A percentile compares a stretch with the other conserved stretches of the same genome.
Conservation (phyloP, 1,139 yeast species). For the Lodderomyces beijingensis region DNA sequence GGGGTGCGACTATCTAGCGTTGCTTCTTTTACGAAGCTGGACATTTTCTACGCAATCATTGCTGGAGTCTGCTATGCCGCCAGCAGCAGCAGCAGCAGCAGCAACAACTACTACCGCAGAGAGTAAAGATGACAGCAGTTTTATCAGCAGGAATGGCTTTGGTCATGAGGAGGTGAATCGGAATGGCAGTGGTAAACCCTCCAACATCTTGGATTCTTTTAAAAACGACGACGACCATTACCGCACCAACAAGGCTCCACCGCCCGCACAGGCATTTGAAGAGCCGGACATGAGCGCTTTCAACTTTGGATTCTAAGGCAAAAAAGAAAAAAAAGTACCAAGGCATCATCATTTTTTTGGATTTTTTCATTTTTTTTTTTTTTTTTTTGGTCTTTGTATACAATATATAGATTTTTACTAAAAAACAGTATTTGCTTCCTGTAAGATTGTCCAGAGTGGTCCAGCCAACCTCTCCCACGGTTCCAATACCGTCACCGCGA, state of each 20-base stretch:
- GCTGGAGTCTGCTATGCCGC: too few relatives aligned
- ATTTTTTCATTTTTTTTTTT: too few relatives aligned
- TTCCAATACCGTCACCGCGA: constrained; percentile 11
- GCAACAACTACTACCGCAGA: background rate
- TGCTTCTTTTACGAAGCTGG: constrained; percentile 67
- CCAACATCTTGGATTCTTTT: constrained; percentile 6
- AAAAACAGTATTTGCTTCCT: constrained; percentile 9
- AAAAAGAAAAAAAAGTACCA: too few relatives aligned
- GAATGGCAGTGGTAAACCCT: background rate
- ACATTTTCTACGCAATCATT: constrained; percentile 43
- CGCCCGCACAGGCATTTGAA: constrained; percentile 51
- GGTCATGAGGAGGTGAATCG: constrained; percentile 5
- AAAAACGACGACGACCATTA: background rate
- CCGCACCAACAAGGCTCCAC: constrained; percentile 26
- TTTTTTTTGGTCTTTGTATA: too few relatives aligned
- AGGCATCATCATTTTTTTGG: too few relatives aligned
- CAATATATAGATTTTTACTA: too few relatives aligned
- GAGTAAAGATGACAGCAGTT: background rate
- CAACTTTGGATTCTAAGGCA: constrained; percentile 54
- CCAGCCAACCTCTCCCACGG: constrained; percentile 14
- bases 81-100: background rate
- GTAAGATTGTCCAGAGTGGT: constrained; percentile 9
- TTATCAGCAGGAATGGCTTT: background rate
- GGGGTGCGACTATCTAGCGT: constrained; percentile 85
- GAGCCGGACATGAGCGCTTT: constrained; percentile 84